Conservation (phyloP, 139 green algal species). For the Auxenochlorella pyrenoidosa region DNA sequence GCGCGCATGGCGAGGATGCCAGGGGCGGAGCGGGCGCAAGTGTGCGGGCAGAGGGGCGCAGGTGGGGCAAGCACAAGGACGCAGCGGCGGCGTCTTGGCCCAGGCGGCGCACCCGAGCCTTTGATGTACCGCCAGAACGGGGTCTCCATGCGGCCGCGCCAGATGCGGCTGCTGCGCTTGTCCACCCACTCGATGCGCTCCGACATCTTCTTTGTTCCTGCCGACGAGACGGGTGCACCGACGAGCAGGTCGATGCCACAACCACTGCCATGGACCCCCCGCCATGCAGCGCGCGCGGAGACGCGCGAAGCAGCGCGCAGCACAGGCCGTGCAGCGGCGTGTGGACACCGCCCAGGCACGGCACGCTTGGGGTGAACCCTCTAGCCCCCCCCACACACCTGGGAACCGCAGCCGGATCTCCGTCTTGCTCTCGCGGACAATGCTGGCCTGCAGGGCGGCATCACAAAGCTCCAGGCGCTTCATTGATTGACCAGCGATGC, state of each 20-base stretch:
- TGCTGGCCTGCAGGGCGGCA: not conserved
- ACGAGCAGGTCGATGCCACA: not conserved
- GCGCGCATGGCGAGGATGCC: too few relatives aligned
- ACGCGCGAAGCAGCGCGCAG: not conserved
- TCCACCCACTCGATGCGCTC: conserved; percentile 37
- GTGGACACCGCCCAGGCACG: too few relatives aligned
- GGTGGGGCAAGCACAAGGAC: not conserved
- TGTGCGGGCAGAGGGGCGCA: too few relatives aligned
- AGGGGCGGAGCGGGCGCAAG: not conserved
- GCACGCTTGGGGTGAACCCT: too few relatives aligned
- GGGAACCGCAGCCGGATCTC: conserved; percentile 43
- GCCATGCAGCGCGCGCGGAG: not conserved
- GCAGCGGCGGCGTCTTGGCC: not conserved
- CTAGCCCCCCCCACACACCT: conserved; percentile 30
- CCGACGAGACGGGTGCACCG: not conserved
- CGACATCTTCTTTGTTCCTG: conserved; percentile 20
- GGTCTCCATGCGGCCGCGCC: conserved; percentile 35
- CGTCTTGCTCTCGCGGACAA: conserved; percentile 26
- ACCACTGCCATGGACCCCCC: not conserved
- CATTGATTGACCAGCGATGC: too few relatives aligned
- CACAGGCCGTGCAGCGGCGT: not conserved
- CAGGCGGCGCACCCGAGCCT: conserved; percentile 5
- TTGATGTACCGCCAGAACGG: conserved; percentile 45
- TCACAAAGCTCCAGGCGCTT: too few relatives aligned
- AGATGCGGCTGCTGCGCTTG: conserved; percentile 46